Evolutionary conservation across 106 monocot species (phyloP).

Genomic region (Allium fistulosum): DNA sequence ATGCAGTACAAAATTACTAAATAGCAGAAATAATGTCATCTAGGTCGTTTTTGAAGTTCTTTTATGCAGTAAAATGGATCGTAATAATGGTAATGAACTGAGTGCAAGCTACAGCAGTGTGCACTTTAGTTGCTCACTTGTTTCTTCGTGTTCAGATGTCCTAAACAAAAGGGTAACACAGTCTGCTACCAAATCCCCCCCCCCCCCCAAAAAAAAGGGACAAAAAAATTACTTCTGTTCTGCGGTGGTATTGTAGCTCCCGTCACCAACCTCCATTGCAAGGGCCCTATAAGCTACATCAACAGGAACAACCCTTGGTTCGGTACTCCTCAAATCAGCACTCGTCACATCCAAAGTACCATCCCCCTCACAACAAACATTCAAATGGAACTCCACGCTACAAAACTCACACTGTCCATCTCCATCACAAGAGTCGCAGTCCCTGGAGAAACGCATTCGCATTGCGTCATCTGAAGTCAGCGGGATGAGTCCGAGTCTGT

Average conservation of each 20-base stretch:
- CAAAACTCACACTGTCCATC: conserved; percentile 89
- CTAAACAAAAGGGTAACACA: no score
- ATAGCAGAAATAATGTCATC: no score
- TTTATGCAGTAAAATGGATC: no score
- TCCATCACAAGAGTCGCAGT: conserved; percentile 91
- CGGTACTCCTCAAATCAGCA: conserved; percentile 46
- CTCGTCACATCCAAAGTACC: conserved; percentile 92
- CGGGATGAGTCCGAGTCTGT: conserved; percentile 89
- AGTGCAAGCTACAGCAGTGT: no score
- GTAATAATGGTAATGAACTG: no score
- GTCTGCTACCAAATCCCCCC: no score
- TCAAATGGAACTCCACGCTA: conserved; percentile 90
- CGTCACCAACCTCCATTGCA: conserved; percentile 7
- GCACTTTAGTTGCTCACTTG: no score
- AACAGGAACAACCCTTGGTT: conserved; percentile 55
- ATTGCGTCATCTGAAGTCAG: conserved; percentile 67
- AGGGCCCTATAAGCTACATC: conserved; percentile 32
- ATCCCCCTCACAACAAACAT: conserved; percentile 75
- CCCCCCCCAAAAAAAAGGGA: neutral
- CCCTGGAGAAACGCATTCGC: conserved; percentile 88
- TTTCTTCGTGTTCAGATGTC: no score
- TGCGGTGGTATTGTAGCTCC: conserved; percentile 17
- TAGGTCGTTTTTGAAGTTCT: no score
- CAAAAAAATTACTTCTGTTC: neutral
- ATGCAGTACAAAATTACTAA: no score